These are phyloP conservation scores for Arachis hypogaea DNA, from an alignment of 306 rosid genomes.

Conservation along the genomic window DNA sequence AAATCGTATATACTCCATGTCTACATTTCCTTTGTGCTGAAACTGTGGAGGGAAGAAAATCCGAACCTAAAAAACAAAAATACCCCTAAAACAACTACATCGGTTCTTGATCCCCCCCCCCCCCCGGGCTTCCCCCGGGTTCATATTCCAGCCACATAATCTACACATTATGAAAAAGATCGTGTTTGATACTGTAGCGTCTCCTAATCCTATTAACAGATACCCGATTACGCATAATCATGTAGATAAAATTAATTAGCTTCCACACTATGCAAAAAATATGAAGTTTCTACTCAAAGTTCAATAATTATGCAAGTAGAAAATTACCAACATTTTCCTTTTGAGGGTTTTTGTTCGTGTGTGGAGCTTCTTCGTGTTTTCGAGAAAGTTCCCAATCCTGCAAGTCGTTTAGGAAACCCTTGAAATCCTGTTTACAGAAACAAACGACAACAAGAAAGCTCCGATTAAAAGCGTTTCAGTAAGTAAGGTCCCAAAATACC, in stretches of 20 bases:
- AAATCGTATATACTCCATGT: background rate
- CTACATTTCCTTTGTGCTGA: background rate
- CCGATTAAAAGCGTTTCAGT: background rate
- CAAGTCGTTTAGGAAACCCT: conserved; percentile 91
- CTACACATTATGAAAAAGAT: too few species aligned
- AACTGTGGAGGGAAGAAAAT: background rate
- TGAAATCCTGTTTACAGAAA: conserved; percentile 65
- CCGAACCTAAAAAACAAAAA: conserved; percentile 8
- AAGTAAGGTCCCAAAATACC: background rate
- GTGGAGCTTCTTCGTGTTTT: conserved; percentile 64
- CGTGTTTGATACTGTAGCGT: too few species aligned
- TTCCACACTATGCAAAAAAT: too few species aligned
- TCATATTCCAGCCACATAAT: background rate
- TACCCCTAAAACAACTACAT: background rate
- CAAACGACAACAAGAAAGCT: background rate
- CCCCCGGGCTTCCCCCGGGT: background rate
- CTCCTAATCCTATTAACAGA: too few species aligned
- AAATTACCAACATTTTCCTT: conserved; percentile 61
- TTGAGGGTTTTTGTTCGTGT: conserved; percentile 38
- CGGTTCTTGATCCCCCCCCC: conserved; percentile 1
- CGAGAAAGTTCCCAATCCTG: conserved; percentile 95
- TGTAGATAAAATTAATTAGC: too few species aligned
- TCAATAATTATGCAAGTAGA: too few species aligned
- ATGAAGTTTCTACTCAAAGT: too few species aligned
- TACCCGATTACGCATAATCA: too few species aligned